Percentiles rank a stretch among this genome's conserved stretches.
These are phyloP conservation scores for Dorcoceras hygrometricum DNA, from an alignment of 257 asterid genomes.

Conservation along the genomic window DNA sequence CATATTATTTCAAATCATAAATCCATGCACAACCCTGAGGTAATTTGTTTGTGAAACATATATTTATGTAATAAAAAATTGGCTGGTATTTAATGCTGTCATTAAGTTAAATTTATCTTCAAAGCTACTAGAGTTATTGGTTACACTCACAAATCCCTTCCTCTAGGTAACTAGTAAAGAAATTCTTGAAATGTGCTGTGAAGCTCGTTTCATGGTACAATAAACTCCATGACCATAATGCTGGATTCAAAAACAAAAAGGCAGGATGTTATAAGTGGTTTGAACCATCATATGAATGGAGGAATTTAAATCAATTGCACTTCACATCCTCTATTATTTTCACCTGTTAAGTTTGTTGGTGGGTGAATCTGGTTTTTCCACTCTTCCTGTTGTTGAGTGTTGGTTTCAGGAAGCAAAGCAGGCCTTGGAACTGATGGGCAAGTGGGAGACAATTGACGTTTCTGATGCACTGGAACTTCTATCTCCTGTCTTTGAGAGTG, in stretches of 20 bases:
- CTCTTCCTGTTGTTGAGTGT: conserved; percentile 13
- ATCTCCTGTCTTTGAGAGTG: conserved; percentile 96
- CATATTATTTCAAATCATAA: no score
- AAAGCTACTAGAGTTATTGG: neutral
- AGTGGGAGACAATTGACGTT: conserved; percentile 95
- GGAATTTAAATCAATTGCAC: neutral
- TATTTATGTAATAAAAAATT: conserved; percentile 2
- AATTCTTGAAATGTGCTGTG: conserved; percentile 7
- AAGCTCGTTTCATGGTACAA: neutral
- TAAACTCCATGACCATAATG: neutral
- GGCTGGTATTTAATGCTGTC: conserved; percentile 7
- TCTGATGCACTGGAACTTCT: conserved; percentile 96
- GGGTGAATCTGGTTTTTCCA: neutral
- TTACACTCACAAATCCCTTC: neutral
- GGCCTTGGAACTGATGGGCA: conserved; percentile 90
- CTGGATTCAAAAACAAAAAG: conserved; percentile 3
- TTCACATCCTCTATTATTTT: neutral
- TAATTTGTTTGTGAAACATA: conserved; percentile 10
- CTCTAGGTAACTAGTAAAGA: conserved; percentile 2
- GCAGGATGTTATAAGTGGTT: neutral
- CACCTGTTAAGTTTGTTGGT: neutral
- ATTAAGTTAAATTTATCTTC: conserved; percentile 4
- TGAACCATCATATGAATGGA: neutral
- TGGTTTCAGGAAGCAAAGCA: conserved; percentile 90
- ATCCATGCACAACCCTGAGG: no score